Evolutionary conservation across 2,329 filamentous ascomycete genomes (phyloP).

Genomic region (Aaosphaeria arxii): DNA sequence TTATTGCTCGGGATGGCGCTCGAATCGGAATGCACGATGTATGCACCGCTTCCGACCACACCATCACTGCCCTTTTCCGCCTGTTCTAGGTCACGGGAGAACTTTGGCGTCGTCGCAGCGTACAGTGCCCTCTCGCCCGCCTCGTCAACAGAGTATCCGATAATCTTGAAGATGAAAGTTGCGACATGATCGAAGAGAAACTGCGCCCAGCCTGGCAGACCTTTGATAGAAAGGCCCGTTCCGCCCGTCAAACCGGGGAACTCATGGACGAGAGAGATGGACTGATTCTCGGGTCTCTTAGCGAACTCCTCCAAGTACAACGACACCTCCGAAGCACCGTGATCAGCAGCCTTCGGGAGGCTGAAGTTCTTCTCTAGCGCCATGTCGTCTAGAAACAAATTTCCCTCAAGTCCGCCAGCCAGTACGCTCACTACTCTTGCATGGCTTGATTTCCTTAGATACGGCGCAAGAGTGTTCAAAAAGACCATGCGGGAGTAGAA

Average conservation of each 20-base stretch:
- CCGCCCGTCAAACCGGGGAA: constrained; percentile 7
- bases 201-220: not conserved
- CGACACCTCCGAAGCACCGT: constrained; percentile 6
- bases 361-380: constrained; percentile 40
- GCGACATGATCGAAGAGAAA: constrained; percentile 3
- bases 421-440: constrained; percentile 57
- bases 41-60: constrained; percentile 30
- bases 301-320: constrained; percentile 9
- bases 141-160: constrained; percentile 3
- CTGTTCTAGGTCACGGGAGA: not conserved
- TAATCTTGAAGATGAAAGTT: constrained; percentile 1
- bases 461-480: constrained; percentile 55
- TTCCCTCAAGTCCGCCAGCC: constrained; percentile 52
- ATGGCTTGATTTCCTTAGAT: constrained; percentile 45
- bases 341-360: constrained; percentile 19
- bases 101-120: constrained; percentile 37
- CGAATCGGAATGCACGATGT: constrained; percentile 38
- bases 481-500: constrained; percentile 60
- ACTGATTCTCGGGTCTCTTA: constrained; percentile 5
- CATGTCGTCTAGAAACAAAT: constrained; percentile 47
- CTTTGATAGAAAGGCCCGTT: constrained; percentile 5
- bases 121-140: constrained; percentile 8
- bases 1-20: constrained; percentile 19
- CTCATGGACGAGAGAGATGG: constrained; percentile 5
- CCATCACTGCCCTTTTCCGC: constrained; percentile 16